Base-by-base conservation (phyloP, 2,329 filamentous ascomycete genomes). In the Daldinia sp. region DNA sequence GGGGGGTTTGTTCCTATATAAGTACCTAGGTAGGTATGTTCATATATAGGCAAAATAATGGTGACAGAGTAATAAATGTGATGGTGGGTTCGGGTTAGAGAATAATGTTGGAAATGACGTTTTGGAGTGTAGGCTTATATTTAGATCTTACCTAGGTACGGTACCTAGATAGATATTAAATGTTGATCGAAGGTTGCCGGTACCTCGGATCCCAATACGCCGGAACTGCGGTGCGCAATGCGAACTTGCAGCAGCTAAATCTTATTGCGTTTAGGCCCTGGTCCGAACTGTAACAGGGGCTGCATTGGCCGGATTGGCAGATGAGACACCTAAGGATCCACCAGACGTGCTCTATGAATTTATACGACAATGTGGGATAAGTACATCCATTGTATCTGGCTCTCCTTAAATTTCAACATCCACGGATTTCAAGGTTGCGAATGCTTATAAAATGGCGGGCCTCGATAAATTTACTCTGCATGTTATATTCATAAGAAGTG, bases 1-100 rank as follows among this genome's bases (percentile, higher is more conserved):
- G 39, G 28, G 10, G 6, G 23, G 12, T 30, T 33, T 6, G 4
- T 18, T 50, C 13, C 83, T 63, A 48, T 62, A 30, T 18, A 28
- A 41, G 35, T 23, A 23, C 20, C 20, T 23, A 23, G 28, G 53
- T 15, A 57, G 6, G 35, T 15, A 23, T 35, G 10, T 33, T 30
- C 28, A 30, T 33, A 33, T 33, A 33, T 33, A 33, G 9, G 5
- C 30, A 23, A 23, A 23, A 13, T 13, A 23, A 10, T 44, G 42
- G 18, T 20, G 42, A 44, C 4, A 20, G 18, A 18, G 23, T 50
- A 50, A 44, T 53, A 30, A 23, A 53, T 44, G 50, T 54, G 54
- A 20, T 44, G 44, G 44, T 46, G 28, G 20, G 44, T 33, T 23
- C 41, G 54, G 53, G 15, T 35, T 35, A 55, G 18, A 59, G 46